Evolutionary conservation across 352 stramenopile genomes (phyloP).

Genomic region (Phytopythium kandeliae): DNA sequence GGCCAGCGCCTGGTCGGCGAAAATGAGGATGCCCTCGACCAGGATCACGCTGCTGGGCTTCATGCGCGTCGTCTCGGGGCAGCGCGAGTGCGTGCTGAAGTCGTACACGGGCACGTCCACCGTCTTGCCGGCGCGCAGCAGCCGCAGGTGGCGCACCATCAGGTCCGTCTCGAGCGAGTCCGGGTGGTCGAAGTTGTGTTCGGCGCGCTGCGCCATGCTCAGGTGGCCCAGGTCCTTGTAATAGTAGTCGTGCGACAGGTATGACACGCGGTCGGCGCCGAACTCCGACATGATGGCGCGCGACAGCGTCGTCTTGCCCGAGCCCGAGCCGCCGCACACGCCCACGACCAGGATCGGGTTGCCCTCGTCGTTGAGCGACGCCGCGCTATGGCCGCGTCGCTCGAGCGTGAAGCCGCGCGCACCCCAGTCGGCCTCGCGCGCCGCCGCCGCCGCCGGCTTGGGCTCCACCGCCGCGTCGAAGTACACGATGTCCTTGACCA

Average conservation of each 20-base stretch:
- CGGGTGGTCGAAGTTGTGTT: constrained; percentile 98
- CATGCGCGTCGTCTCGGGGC: constrained; percentile 67
- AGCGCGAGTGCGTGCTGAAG: constrained; percentile 92
- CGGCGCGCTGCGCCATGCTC: constrained; percentile 80
- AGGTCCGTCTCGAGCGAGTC: constrained; percentile 94
- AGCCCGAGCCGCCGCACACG: constrained; percentile 89
- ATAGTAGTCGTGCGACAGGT: constrained; percentile 96
- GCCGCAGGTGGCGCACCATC: constrained; percentile 87
- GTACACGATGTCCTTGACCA: constrained; percentile 84
- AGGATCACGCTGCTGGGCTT: constrained; percentile 92
- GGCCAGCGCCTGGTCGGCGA: constrained; percentile 86
- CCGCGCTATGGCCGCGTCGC: constrained; percentile 19
- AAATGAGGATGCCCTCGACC: constrained; percentile 96
- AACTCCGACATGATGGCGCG: constrained; percentile 87
- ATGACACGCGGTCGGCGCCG: constrained; percentile 86
- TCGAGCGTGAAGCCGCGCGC: constrained; percentile 33
- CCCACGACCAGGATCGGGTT: constrained; percentile 87
- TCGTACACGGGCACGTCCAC: constrained; percentile 93
- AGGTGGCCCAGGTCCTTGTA: constrained; percentile 93
- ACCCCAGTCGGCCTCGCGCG: background rate
- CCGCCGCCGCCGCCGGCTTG: constrained; percentile 3
- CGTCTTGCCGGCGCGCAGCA: constrained; percentile 82
- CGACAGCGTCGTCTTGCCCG: constrained; percentile 90
- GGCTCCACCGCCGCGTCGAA: constrained; percentile 62
- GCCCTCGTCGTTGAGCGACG: constrained; percentile 34